Evolutionary conservation across 352 stramenopile genomes (phyloP), one percentile per base, ranked within the genome.

Genomic region (Globisporangium uncinulatum): DNA sequence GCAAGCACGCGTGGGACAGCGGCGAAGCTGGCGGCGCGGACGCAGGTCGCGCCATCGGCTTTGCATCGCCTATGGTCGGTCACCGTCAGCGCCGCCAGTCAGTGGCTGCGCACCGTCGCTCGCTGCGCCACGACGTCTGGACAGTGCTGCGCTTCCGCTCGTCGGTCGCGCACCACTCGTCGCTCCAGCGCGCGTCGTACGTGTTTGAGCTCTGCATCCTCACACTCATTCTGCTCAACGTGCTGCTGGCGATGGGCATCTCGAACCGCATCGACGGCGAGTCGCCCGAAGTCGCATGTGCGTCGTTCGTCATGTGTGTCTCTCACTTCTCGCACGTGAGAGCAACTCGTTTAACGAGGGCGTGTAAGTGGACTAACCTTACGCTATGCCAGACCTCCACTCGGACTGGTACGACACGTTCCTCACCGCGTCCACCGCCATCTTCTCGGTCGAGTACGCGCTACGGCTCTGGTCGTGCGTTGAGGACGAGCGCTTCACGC

Each of bases 391-490:
- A 71, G 74, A 79, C 54, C 59, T 63, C 11, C 65, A 63, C 45
- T 77, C 68, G 10, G 51, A 71, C 14, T 94, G 84, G 84, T 92
- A 92, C 54, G 73, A 83, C 19, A 62, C 74, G 34, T 89, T 92
- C 52, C 60, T 94, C 31, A 92, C 89, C n/a, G 52, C 83, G 10
- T 94, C 84, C 11, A 90, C 80, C 5, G 66, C 51, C 6, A 73
- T 92, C 19, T 92, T 94, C 56, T 85, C 83, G 0, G 54, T 89
- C 13, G 84, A 94, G 54, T 92, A 92, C 56, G 1, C 73, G 10
- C 65, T 92, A 24, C 78, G 84, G 0, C 62, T 91, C 11, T 94
- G 84, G 83, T 84, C 84, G n/a, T 94, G 84, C 39, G 75, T 92
- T 21, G 84, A 91, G 61, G 84, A 94, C 54, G 64, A 83, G 8